Conservation (phyloP, 2,329 filamentous ascomycete species). For the Pestalotiopsis sp. region DNA sequence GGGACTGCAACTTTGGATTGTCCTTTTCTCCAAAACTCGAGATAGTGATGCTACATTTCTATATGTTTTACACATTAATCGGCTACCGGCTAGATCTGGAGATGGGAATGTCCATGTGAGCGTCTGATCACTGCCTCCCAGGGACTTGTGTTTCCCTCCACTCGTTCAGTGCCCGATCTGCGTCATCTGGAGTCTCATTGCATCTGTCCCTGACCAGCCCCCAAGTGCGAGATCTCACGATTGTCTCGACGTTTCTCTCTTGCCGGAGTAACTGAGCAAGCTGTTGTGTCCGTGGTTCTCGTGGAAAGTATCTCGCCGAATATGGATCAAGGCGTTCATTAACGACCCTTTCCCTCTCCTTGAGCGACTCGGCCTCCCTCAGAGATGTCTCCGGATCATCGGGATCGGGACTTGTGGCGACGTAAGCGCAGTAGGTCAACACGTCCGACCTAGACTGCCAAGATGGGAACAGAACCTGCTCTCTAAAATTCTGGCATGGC, state of each 20-base stretch:
- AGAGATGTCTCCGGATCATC: constrained; percentile 78
- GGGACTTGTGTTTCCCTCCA: constrained; percentile 26
- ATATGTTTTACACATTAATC: background rate
- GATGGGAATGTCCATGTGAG: background rate
- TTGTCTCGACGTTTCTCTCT: constrained; percentile 76
- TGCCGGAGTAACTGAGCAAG: constrained; percentile 74
- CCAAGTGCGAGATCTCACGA: constrained; percentile 84
- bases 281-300: constrained; percentile 78
- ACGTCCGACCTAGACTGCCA: constrained; percentile 86
- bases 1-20: no score
- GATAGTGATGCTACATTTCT: background rate
- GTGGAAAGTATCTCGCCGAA: constrained; percentile 77
- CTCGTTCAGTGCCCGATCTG: constrained; percentile 50
- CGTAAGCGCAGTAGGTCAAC: constrained; percentile 84
- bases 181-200: constrained; percentile 56
- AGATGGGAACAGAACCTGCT: constrained; percentile 79
- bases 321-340: constrained; percentile 94
- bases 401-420: constrained; percentile 85
- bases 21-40: no score
- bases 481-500: constrained; percentile 74
- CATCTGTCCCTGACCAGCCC: constrained; percentile 76
- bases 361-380: constrained; percentile 70
- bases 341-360: constrained; percentile 72
- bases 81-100: background rate
- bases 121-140: background rate